These are phyloP conservation scores for Hibiscus mutabilis DNA, from an alignment of 345 rosid species.

Conservation along the genomic window DNA sequence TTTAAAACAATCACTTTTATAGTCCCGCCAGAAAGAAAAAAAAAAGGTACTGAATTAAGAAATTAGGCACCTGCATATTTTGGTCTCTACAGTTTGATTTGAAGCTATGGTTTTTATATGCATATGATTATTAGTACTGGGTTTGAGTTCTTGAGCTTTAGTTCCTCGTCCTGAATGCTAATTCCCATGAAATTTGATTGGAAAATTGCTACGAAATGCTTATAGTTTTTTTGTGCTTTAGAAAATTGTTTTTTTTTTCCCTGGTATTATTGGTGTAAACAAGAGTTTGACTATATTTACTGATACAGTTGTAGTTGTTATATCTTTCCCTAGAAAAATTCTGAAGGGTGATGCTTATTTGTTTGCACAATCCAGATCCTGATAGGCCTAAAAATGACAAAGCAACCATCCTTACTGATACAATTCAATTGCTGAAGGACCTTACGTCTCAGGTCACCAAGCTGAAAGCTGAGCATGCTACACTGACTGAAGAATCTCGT, in stretches of 20 bases:
- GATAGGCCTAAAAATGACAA: conserved; percentile 89
- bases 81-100: not conserved
- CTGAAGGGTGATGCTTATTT: not conserved
- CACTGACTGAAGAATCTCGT: conserved; percentile 69
- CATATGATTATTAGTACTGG: not conserved
- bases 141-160: not conserved
- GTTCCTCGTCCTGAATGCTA: not conserved
- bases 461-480: conserved; percentile 59
- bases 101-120: not conserved
- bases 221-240: not conserved
- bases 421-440: conserved; percentile 77
- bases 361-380: conserved; percentile 49
- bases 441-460: conserved; percentile 69
- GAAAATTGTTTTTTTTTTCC: not conserved
- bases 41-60: too few species aligned
- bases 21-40: too few species aligned
- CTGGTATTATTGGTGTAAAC: not conserved
- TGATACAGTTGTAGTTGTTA: not conserved
- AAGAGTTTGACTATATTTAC: not conserved
- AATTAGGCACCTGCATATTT: not conserved
- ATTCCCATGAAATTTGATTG: not conserved
- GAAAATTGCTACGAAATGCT: not conserved
- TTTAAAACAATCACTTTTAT: not conserved
- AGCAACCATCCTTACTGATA: conserved; percentile 71
- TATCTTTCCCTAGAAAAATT: not conserved